Base-by-base conservation (phyloP, 805 yeast species). In the Jamesozyma jinghongensis region DNA sequence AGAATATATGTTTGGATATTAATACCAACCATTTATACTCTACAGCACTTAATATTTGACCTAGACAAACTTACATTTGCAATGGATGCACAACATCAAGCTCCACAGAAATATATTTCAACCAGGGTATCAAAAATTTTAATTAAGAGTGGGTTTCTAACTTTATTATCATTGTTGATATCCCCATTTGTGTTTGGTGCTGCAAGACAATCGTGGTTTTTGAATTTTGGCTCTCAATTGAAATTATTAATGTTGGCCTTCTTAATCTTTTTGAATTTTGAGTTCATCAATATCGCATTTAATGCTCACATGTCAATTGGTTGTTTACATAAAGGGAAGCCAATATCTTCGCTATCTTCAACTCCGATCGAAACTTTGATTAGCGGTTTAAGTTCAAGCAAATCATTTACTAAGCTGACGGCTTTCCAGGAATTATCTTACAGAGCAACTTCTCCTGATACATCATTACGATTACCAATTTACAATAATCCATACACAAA, bases 391-490 rank as follows among this genome's bases (percentile, higher is more conserved):
- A 69, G 71, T 38, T 78, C 79, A 28, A 56, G 61, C 25, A 68
- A 67, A 38, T 67, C 65, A 10, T 66, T 75, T 40, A 73, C 74
- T 1, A 71, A 77, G 44, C 55, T 77, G 43, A 77, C 86, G 1
- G 87, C 90, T 2, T 81, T 76, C 61, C 90, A 83, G 60, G 92
- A 83, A 53, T 64, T 82, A 40, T 81, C 85, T 1, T 79, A 73
- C 50, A 65, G 82, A 36, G 65, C 87, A 6, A 72, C 77, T 1
- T 61, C 75, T 3, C 54, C 66, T 1, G 70, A 72, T 44, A 47
- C 61, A 3, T 69, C 72, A 37, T 63, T 73, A 39, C 69, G 88
- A 55, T 48, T 57, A 22, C 66, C 76, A 3, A 71, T 82, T 20
- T 82, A 77, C 54, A 69, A 68, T 46, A 69, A 71, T 18, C 66